Percentiles rank a stretch among this genome's conserved stretches.
Evolutionary conservation across 176 grass and related monocot genomes (phyloP).

Genomic region (Phoenix roebelenii): DNA sequence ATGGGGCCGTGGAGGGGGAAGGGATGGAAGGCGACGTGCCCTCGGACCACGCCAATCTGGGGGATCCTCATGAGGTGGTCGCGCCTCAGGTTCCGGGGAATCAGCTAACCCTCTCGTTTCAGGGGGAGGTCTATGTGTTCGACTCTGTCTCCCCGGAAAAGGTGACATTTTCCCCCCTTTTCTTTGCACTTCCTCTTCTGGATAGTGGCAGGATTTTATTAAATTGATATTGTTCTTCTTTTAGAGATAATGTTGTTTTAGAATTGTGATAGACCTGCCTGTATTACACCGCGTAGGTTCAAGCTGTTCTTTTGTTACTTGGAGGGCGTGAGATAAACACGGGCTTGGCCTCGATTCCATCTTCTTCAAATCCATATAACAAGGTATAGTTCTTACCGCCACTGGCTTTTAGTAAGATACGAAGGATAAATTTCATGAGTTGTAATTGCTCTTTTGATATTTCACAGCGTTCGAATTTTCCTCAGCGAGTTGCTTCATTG

Average conservation of each 20-base stretch:
- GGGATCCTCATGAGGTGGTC: constrained; percentile 28
- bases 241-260: not conserved
- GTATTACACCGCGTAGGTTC: constrained; percentile 43
- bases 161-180: constrained; percentile 14
- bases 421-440: not conserved
- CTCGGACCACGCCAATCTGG: constrained; percentile 22
- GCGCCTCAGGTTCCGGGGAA: constrained; percentile 33
- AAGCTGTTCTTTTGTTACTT: constrained; percentile 88
- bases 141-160: constrained; percentile 97
- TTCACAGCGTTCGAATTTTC: constrained; percentile 75
- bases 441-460: constrained; percentile 9
- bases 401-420: not conserved
- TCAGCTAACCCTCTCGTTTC: constrained; percentile 92
- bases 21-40: constrained; percentile 25
- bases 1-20: constrained; percentile 19
- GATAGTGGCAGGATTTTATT: not conserved
- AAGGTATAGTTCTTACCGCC: constrained; percentile 33
- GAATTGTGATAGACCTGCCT: not conserved
- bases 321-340: constrained; percentile 79
- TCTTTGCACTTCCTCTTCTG: not conserved
- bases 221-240: no score
- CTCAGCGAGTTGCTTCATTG: constrained; percentile 86
- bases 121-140: constrained; percentile 96
- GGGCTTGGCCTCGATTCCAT: constrained; percentile 28
- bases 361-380: constrained; percentile 53